A percentile compares a stretch with the other conserved stretches of the same genome.
Conservation (phyloP, 192 early-diverging fungal species). For the Linnemannia schmuckeri region DNA sequence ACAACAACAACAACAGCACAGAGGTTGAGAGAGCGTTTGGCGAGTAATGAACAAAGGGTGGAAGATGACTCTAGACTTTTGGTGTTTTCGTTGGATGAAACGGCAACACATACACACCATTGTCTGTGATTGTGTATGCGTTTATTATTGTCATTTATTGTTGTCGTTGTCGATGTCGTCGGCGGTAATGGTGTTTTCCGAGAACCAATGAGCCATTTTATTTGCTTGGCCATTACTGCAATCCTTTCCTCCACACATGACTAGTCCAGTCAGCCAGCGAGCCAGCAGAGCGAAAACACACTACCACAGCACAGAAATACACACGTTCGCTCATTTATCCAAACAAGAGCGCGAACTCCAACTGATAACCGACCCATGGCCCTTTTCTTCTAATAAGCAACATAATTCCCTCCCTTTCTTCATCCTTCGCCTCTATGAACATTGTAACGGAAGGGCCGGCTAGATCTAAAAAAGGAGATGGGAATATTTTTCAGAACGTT, state of each 20-base stretch:
- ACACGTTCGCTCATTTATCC: not conserved
- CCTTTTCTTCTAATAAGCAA: not conserved
- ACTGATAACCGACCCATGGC: not conserved
- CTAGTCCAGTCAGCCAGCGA: not conserved
- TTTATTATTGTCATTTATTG: not conserved
- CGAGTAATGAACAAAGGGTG: not conserved
- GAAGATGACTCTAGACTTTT: not conserved
- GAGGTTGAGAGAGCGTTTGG: not conserved
- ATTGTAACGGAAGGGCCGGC: not conserved
- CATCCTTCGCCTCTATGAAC: not conserved
- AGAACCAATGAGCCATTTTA: not conserved
- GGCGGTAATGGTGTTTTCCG: not conserved
- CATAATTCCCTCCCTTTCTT: not conserved
- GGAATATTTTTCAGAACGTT: not conserved
- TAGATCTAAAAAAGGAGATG: conserved; percentile 3
- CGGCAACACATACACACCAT: not conserved
- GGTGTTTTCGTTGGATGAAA: not conserved
- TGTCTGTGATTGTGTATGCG: not conserved
- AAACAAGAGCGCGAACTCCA: not conserved
- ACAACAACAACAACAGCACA: not conserved
- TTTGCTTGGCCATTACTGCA: not conserved
- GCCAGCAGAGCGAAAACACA: not conserved
- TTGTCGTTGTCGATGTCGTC: not conserved
- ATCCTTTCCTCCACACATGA: not conserved
- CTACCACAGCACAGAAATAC: not conserved